phyloP scores from a whole-genome alignment of 768 basidiomycete genomes.

The Russula dissimulans region DNA sequence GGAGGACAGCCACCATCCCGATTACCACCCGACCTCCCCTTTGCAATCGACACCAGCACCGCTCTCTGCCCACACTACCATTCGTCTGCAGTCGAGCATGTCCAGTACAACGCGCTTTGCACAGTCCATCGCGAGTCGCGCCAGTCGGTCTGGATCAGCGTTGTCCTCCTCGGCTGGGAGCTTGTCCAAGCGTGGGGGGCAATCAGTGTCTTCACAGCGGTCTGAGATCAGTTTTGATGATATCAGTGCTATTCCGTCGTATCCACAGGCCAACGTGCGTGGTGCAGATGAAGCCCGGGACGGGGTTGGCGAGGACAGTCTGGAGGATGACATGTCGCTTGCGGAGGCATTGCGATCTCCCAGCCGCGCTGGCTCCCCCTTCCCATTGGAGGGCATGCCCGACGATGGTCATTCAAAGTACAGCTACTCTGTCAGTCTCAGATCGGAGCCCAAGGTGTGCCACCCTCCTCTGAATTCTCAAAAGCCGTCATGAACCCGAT shows the following conservation, averaged over 20 bases:
- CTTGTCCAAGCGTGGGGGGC: constrained; percentile 5
- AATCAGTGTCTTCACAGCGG: background rate
- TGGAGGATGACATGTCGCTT: constrained; percentile 37
- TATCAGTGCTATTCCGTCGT: constrained; percentile 46
- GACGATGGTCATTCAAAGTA: constrained; percentile 32
- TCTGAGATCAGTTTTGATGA: constrained; percentile 40
- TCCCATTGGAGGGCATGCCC: constrained; percentile 29
- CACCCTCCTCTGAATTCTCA: background rate
- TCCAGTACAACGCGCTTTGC: constrained; percentile 43
- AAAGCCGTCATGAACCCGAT: background rate
- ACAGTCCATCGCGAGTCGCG: constrained; percentile 41
- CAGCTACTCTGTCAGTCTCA: constrained; percentile 52
- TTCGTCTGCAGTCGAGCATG: constrained; percentile 44
- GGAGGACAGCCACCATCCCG: constrained; percentile 32
- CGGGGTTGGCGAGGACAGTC: constrained; percentile 26
- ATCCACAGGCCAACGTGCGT: constrained; percentile 33
- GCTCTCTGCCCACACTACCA: constrained; percentile 39
- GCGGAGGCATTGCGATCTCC: constrained; percentile 50
- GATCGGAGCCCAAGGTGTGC: constrained; percentile 49
- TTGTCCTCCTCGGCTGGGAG: constrained; percentile 18
- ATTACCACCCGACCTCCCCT: constrained; percentile 37
- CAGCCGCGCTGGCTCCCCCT: constrained; percentile 44
- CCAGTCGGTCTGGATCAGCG: constrained; percentile 30
- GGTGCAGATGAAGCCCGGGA: constrained; percentile 1
- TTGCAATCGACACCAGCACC: constrained; percentile 60